A percentile compares a stretch with the other conserved stretches of the same genome.
phyloP scores from a whole-genome alignment of 495 filamentous ascomycete genomes.

The Neurospora sp. region DNA sequence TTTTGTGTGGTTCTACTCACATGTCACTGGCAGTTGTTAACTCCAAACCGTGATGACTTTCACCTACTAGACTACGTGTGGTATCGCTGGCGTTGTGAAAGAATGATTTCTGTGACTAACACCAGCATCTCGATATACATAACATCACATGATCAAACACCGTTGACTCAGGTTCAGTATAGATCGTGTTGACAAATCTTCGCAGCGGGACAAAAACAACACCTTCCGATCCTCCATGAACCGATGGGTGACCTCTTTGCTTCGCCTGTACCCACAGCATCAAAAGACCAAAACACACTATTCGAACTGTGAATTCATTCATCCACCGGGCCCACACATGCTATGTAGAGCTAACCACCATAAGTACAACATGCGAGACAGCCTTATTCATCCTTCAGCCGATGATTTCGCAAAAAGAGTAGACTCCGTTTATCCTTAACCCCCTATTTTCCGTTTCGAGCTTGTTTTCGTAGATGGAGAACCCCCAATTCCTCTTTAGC shows the following conservation, averaged over 20 bases:
- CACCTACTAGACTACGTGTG: no score
- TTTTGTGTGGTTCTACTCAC: not conserved
- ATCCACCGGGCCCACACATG: not conserved
- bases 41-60: not conserved
- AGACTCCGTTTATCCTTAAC: conserved; percentile 1
- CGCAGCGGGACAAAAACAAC: not conserved
- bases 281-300: not conserved
- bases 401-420: not conserved
- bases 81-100: not conserved
- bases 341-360: not conserved
- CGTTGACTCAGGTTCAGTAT: not conserved
- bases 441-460: not conserved
- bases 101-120: not conserved
- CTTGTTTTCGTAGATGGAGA: conserved; percentile 1
- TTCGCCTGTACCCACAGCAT: not conserved
- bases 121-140: not conserved
- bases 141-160: not conserved
- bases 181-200: not conserved
- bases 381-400: not conserved
- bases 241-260: not conserved
- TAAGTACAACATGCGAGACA: not conserved
- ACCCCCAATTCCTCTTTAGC: not conserved
- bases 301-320: not conserved
- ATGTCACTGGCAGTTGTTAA: not conserved
- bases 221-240: not conserved